Base-by-base conservation (phyloP, 1,284 basidiomycete species). In the Polyporus tsugae region DNA sequence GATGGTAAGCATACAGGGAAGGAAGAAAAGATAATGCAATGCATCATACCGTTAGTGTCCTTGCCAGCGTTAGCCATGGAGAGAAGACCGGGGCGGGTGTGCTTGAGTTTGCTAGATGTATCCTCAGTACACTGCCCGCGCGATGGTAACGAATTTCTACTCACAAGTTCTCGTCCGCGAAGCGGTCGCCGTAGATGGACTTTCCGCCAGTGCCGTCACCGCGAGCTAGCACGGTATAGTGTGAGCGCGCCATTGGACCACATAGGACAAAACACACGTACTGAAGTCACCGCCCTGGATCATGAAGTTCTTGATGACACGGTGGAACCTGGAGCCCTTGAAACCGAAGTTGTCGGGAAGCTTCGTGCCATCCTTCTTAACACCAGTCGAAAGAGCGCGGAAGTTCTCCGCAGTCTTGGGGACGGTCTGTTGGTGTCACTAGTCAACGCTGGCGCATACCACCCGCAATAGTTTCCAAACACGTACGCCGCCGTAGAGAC, bases 51-150 rank as follows among this genome's bases (percentile, higher is more conserved):
- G 74, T 95, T 95, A 6, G 94, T 95, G 78, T 95, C 91, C 79
- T 89, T 92, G 78, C 92, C 92, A 72, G 96, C 91, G 79, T 98
- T 98, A 68, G 96, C 95, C 96, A 98, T 98, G 15, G 96, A 97
- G 71, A 97, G 89, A 67, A 88, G 86, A 75, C 95, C 96, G 66
- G 93, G 89, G 55, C 87, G 89, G 73, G 93, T 93, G 85, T 98
- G 96, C 80, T 90, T 91, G 79, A 97, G 91, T 87, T 96, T 95
- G 85, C 93, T 93, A 66, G 39, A 36, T 61, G 29, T 53, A 63
- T 35, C 5, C 11, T 35, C 15, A 46, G 55, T 29, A 15, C 29
- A 38, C 42, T 7, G 9, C 63, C 25, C 25, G 38, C 61, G 29
- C 33, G 15, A 39, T n/a, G 6, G 49, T 17, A 49, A 57, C 7